Percentiles rank a stretch among this genome's conserved stretches.
Evolutionary conservation across 139 green algal species (phyloP).

Genomic region (Volvox africanus): DNA sequence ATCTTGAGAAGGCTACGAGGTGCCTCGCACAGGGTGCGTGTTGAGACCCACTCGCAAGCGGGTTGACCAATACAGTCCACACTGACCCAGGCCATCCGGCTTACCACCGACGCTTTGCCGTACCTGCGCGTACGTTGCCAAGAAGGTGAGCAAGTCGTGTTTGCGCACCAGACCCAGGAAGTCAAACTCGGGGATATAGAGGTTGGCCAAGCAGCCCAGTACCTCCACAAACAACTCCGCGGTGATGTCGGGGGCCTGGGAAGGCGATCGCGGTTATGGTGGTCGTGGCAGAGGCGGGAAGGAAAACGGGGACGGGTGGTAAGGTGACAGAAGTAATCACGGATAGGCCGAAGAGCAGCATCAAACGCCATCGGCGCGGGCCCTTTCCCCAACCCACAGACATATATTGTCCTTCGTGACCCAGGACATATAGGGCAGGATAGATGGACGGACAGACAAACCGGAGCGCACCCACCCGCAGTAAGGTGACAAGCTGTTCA

Average conservation of each 20-base stretch:
- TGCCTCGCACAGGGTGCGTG: background rate
- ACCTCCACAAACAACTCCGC: conserved; percentile 83
- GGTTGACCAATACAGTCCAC: background rate
- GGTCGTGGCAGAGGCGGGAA: background rate
- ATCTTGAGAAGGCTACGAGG: no score
- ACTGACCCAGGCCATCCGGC: background rate
- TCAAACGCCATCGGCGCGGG: no score
- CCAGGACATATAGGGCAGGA: no score
- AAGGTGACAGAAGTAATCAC: background rate
- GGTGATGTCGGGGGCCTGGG: conserved; percentile 70
- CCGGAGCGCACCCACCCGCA: conserved; percentile 61
- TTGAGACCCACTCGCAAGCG: background rate
- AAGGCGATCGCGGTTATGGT: background rate
- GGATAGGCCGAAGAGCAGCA: no score
- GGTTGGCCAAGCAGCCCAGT: conserved; percentile 83
- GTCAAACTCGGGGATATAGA: conserved; percentile 82
- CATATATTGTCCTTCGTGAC: no score
- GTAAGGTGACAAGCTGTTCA: conserved; percentile 70
- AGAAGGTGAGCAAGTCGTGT: conserved; percentile 78
- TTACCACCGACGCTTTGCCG: background rate
- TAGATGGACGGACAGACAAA: no score
- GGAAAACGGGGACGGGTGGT: background rate
- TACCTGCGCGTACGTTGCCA: conserved; percentile 66
- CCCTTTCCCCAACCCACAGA: no score
- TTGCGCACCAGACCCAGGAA: conserved; percentile 70